Percentiles rank a stretch among this genome's conserved stretches.
These are phyloP conservation scores for Agastache rugosa DNA, from an alignment of 257 asterid genomes.

Conservation along the genomic window DNA sequence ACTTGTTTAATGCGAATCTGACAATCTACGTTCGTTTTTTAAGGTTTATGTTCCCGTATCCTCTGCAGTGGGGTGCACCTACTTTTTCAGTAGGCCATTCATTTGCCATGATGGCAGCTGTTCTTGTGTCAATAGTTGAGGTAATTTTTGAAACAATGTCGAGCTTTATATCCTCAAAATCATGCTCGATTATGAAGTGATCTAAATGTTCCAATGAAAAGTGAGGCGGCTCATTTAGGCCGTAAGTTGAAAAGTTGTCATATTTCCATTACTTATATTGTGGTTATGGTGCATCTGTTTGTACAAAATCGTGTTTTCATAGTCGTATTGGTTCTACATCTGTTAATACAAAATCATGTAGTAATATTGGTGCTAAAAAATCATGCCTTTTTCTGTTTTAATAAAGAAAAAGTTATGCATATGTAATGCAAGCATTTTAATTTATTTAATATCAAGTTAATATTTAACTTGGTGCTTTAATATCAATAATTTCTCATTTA, in stretches of 20 bases:
- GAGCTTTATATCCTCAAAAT: not conserved
- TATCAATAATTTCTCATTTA: not conserved
- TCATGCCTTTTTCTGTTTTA: not conserved
- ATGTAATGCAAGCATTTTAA: not conserved
- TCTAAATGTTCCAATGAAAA: too few species aligned
- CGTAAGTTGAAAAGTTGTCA: too few species aligned
- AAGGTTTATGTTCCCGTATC: slow-evolving; percentile 93
- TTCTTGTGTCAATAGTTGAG: slow-evolving; percentile 96
- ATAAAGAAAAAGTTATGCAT: not conserved
- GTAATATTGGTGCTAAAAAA: not conserved
- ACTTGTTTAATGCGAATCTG: slow-evolving; percentile 1
- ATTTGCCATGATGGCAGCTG: slow-evolving; percentile 95
- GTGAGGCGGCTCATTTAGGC: too few species aligned
- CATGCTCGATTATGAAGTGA: not conserved
- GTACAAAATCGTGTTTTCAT: not conserved
- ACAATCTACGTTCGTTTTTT: slow-evolving; percentile 24
- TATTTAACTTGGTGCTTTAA: too few species aligned
- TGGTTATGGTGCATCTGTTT: not conserved
- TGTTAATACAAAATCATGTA: not conserved
- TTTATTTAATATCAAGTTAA: too few species aligned
- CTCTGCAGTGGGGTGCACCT: slow-evolving; percentile 96
- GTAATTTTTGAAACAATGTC: slow-evolving; percentile 39
- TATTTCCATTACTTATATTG: too few species aligned
- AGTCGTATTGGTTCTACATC: not conserved
- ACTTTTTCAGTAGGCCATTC: slow-evolving; percentile 85